Conservation (phyloP, 2,329 filamentous ascomycete species). For the Neofusicoccum cordaticola region DNA sequence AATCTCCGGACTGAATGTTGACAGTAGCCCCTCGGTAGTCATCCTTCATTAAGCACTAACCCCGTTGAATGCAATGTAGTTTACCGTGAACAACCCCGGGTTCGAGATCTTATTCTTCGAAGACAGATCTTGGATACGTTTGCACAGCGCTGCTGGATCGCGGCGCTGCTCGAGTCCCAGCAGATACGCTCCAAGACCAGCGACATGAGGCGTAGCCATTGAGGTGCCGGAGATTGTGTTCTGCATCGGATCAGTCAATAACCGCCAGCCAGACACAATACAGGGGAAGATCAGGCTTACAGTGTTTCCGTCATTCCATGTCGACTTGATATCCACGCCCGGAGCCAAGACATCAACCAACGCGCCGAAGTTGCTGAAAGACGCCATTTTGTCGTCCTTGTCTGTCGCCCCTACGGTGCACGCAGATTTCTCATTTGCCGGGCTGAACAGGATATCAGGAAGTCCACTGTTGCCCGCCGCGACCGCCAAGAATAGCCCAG, state of each 20-base stretch:
- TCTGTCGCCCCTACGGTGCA: conserved; percentile 47
- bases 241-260: background rate
- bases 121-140: conserved; percentile 46
- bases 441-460: conserved; percentile 35
- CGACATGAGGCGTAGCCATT: conserved; percentile 97
- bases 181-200: conserved; percentile 94
- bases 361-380: conserved; percentile 48
- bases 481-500: conserved; percentile 45
- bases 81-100: conserved; percentile 47
- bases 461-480: conserved; percentile 43
- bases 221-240: conserved; percentile 99
- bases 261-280: background rate
- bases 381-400: conserved; percentile 37
- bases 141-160: conserved; percentile 48
- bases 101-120: conserved; percentile 43
- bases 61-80: conserved; percentile 58
- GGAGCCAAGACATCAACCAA: conserved; percentile 60
- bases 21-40: too few species aligned
- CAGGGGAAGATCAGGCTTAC: background rate
- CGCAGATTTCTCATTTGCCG: conserved; percentile 32
- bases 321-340: conserved; percentile 51
- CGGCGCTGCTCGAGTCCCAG: conserved; percentile 73
- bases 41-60: background rate
- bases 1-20: too few species aligned
- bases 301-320: conserved; percentile 38